phyloP scores from a whole-genome alignment of 2,329 filamentous ascomycete species.

The Aspergillus oerlinghausenensis region DNA sequence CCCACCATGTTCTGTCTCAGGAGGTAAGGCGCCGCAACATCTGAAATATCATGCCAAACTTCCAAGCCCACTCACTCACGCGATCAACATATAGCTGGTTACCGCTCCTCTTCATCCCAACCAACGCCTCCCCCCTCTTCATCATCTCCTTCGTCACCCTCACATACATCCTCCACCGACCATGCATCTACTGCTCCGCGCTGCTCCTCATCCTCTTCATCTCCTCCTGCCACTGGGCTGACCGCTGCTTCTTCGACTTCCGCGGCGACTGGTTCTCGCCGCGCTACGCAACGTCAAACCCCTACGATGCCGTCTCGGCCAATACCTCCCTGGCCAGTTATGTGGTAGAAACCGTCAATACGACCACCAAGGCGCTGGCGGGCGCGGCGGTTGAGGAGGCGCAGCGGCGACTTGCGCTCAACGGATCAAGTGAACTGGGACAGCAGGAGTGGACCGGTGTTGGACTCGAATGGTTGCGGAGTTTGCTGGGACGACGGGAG shows the following conservation, averaged over 20 bases:
- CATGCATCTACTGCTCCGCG: conserved; percentile 96
- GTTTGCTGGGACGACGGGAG: conserved; percentile 73
- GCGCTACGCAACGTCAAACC: conserved; percentile 46
- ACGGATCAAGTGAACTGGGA: conserved; percentile 28
- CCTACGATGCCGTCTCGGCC: conserved; percentile 6
- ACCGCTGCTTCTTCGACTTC: conserved; percentile 90
- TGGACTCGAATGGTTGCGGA: conserved; percentile 81
- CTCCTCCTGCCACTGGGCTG: conserved; percentile 84
- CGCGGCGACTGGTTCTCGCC: conserved; percentile 89
- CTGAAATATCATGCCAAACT: background rate
- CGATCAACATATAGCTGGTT: conserved; percentile 59
- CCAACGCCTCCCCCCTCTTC: conserved; percentile 78
- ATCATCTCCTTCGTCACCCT: conserved; percentile 86
- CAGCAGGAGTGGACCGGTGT: conserved; percentile 68
- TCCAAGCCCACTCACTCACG: background rate
- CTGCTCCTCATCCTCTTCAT: conserved; percentile 92
- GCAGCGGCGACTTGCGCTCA: conserved; percentile 35
- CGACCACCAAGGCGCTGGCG: conserved; percentile 64
- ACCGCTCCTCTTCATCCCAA: conserved; percentile 81
- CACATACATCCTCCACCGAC: conserved; percentile 93
- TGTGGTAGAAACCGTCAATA: conserved; percentile 53
- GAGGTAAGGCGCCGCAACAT: conserved; percentile 44
- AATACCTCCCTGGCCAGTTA: conserved; percentile 27
- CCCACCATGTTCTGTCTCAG: conserved; percentile 61
- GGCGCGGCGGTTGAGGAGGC: conserved; percentile 62